Percentiles rank a stretch among this genome's conserved stretches.
Evolutionary conservation across 768 basidiomycete species (phyloP).

Genomic region (Termitomyces sp.): DNA sequence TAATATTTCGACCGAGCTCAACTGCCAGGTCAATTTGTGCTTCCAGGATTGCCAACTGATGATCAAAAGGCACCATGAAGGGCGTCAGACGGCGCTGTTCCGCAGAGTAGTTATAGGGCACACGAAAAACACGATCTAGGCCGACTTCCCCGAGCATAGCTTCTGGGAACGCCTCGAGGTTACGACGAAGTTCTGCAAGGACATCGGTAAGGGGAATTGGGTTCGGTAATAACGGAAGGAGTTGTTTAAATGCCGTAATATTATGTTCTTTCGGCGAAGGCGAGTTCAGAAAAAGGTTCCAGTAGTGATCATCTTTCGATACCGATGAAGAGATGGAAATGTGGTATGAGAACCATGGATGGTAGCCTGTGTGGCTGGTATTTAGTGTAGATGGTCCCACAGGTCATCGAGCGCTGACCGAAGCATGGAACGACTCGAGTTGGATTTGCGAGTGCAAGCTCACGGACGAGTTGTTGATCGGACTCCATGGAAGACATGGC

Average conservation of each 20-base stretch:
- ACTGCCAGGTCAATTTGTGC: slow-evolving; percentile 84
- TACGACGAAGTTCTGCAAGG: slow-evolving; percentile 49
- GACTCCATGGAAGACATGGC: slow-evolving; percentile 69
- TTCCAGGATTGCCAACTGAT: slow-evolving; percentile 78
- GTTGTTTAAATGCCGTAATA: slow-evolving; percentile 39
- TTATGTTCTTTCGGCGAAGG: slow-evolving; percentile 20
- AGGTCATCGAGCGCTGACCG: slow-evolving; percentile 44
- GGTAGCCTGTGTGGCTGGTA: slow-evolving; percentile 54
- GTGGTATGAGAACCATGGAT: slow-evolving; percentile 89
- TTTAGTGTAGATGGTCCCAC: slow-evolving; percentile 7
- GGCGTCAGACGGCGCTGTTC: slow-evolving; percentile 57
- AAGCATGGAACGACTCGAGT: slow-evolving; percentile 81
- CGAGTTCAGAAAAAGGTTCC: slow-evolving; percentile 51
- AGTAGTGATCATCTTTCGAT: slow-evolving; percentile 74
- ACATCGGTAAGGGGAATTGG: slow-evolving; percentile 60
- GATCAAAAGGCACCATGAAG: slow-evolving; percentile 72
- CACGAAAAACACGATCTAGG: slow-evolving; percentile 73
- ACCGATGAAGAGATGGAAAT: slow-evolving; percentile 44
- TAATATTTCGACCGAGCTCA: slow-evolving; percentile 70
- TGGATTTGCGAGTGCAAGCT: slow-evolving; percentile 55
- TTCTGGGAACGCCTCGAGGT: slow-evolving; percentile 54
- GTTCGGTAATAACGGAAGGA: slow-evolving; percentile 66
- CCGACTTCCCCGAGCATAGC: slow-evolving; percentile 95
- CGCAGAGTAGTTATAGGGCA: slow-evolving; percentile 53
- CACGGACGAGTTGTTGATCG: slow-evolving; percentile 70